A percentile compares a stretch with the other conserved stretches of the same genome.
Evolutionary conservation across 1,139 yeast species (phyloP).

Genomic region (Blastobotrys petasosporus): DNA sequence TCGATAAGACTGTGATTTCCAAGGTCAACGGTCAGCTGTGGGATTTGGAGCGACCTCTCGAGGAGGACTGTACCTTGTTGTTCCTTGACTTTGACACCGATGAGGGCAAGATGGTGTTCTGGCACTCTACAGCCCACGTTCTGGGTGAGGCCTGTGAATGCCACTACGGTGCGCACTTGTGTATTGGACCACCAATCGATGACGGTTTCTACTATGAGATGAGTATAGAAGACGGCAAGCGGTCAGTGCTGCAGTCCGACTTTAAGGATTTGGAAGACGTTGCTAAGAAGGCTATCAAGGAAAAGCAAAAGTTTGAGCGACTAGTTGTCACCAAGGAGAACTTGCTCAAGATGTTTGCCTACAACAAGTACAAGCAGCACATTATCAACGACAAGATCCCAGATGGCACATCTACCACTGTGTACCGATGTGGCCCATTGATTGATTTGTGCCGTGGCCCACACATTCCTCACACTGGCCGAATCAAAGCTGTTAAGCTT

Average conservation of each 20-base stretch:
- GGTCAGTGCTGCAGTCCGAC: constrained; percentile 74
- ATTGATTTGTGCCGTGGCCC: constrained; percentile 98
- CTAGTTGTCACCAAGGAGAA: constrained; percentile 89
- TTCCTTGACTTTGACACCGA: constrained; percentile 74
- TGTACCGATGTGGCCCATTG: constrained; percentile 95
- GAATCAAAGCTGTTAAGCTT: constrained; percentile 88
- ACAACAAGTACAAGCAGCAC: constrained; percentile 92
- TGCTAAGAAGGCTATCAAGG: constrained; percentile 87
- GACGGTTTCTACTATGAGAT: constrained; percentile 98
- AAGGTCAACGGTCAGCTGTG: constrained; percentile 86
- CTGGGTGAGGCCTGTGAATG: constrained; percentile 98
- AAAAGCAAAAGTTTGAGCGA: constrained; percentile 94
- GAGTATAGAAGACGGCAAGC: constrained; percentile 75
- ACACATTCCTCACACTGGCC: constrained; percentile 96
- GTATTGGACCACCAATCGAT: constrained; percentile 94
- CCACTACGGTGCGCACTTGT: constrained; percentile 87
- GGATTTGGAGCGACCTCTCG: constrained; percentile 95
- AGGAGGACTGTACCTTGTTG: constrained; percentile 62
- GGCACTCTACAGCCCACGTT: constrained; percentile 99
- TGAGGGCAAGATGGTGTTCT: constrained; percentile 92
- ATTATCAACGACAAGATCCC: constrained; percentile 85
- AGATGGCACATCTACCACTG: constrained; percentile 94
- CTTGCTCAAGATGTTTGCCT: constrained; percentile 83
- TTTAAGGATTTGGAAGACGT: constrained; percentile 80
- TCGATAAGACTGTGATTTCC: constrained; percentile 84